Evolutionary conservation across 805 yeast genomes (phyloP), one percentile per base, ranked within the genome.

Genomic region (Metschnikowia dekortorum): DNA sequence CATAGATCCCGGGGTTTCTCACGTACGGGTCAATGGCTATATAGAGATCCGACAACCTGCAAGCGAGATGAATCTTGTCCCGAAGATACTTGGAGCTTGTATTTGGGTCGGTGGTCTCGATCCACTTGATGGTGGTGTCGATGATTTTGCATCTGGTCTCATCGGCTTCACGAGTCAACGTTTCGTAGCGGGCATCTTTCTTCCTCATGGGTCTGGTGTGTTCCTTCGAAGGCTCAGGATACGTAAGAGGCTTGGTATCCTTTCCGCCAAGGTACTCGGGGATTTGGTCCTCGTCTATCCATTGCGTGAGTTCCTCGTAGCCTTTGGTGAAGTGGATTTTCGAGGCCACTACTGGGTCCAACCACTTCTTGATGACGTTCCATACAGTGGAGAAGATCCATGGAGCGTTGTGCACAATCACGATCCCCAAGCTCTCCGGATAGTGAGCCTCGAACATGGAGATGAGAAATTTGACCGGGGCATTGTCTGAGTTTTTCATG

Each of bases 321-420:
- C 74, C 75, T 62, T 87, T 85, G 26, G 96, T 87, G 70, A 92
- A 94, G 40, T 81, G 80, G 60, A 94, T 89, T 69, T 92, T 92
- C 28, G 92, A 78, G 0, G 97, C 96, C 49, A 92, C 97, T 26
- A 89, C 97, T 2, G 98, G 98, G 65, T 94, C 98, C 50, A 92
- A 75, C 98, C 97, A 92, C 60, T 85, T 84, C 67, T 89, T 89
- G 60, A 94, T 83, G 58, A 92, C 81, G 58, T 84, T 86, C 98
- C 99, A 94, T 52, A 92, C 88, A 26, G 97, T 92, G 46, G 87
- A 82, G 72, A 94, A 94, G 48, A 94, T 82, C 98, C 97, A 90
- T 29, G 99, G 99, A 0, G 99, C 97, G 60, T 87, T 87, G 71
- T 89, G 96, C 53, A 94, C 86, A 57, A 89, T 79, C 47, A 94